Conservation (phyloP, 2,329 filamentous ascomycete species). For the Dactylonectria estremocensis region DNA sequence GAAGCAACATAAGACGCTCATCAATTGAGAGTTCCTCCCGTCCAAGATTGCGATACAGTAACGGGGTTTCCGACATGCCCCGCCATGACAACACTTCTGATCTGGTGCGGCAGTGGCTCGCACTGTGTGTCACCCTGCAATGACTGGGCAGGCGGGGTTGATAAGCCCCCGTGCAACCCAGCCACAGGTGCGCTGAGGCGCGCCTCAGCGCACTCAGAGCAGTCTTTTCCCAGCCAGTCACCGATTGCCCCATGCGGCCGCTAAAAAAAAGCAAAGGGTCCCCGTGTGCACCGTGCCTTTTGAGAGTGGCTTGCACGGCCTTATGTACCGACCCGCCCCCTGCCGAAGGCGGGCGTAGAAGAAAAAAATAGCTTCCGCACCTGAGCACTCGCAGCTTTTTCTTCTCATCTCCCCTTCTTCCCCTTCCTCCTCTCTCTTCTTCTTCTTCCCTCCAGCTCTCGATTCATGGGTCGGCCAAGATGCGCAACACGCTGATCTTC, state of each 20-base stretch:
- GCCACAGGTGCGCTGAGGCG: constrained; percentile 1
- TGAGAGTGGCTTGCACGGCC: constrained; percentile 24
- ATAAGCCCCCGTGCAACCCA: constrained; percentile 28
- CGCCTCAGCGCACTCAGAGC: background rate
- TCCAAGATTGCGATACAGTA: constrained; percentile 3
- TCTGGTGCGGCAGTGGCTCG: background rate
- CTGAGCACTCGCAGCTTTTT: constrained; percentile 39
- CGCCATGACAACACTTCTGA: constrained; percentile 36
- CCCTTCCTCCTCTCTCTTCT: constrained; percentile 37
- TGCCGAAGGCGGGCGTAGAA: constrained; percentile 28
- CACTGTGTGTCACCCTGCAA: constrained; percentile 34
- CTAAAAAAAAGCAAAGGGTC: constrained; percentile 22
- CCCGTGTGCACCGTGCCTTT: constrained; percentile 17
- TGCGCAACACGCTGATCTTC: constrained; percentile 79
- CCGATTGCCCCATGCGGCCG: constrained; percentile 6
- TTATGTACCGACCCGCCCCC: constrained; percentile 18
- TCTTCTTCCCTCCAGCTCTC: constrained; percentile 35
- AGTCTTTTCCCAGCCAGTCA: background rate
- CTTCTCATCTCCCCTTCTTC: constrained; percentile 34
- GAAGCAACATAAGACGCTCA: background rate
- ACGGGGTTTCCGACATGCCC: constrained; percentile 42
- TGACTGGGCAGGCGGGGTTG: constrained; percentile 10
- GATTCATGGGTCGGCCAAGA: constrained; percentile 55
- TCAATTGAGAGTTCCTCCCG: background rate
- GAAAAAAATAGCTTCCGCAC: constrained; percentile 46